Conservation (phyloP, 495 filamentous ascomycete species). For the Xylaria bambusicola region DNA sequence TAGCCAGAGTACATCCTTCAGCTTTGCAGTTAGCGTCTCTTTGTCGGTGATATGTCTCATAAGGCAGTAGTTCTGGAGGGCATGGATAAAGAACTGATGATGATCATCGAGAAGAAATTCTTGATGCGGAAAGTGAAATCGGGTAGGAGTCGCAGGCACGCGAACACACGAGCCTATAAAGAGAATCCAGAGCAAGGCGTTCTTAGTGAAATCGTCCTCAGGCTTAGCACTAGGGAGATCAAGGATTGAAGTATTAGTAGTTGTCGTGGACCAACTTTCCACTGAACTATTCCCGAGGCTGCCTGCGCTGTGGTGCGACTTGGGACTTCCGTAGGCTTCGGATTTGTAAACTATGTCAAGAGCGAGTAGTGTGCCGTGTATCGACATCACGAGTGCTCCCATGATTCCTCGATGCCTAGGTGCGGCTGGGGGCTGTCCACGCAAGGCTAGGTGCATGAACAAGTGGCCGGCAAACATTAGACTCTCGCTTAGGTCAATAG, state of each 20-base stretch:
- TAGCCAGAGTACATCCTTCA: constrained; percentile 31
- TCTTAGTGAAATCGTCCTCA: constrained; percentile 31
- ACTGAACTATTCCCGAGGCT: constrained; percentile 19
- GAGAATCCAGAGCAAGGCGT: constrained; percentile 32
- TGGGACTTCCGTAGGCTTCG: constrained; percentile 19
- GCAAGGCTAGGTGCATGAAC: constrained; percentile 32
- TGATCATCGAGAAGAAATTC: constrained; percentile 22
- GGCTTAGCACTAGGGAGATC: constrained; percentile 1
- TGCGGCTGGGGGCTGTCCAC: constrained; percentile 33
- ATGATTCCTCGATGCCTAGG: constrained; percentile 28
- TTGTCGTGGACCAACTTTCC: constrained; percentile 29
- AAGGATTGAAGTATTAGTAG: constrained; percentile 19
- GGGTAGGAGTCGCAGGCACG: constrained; percentile 12
- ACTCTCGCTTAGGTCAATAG: constrained; percentile 30
- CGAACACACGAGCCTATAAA: constrained; percentile 34
- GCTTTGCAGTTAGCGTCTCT: constrained; percentile 22
- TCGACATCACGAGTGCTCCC: constrained; percentile 29
- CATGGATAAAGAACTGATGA: constrained; percentile 30
- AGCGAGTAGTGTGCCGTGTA: constrained; percentile 25
- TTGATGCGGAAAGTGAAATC: constrained; percentile 4
- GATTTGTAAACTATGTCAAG: constrained; percentile 28
- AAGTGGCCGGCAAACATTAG: constrained; percentile 30
- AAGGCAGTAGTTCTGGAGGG: constrained; percentile 31
- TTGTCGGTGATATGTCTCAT: constrained; percentile 25
- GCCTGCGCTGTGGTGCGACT: constrained; percentile 16